Evolutionary conservation across 345 rosid genomes (phyloP).

Genomic region (Carallia brachiata): DNA sequence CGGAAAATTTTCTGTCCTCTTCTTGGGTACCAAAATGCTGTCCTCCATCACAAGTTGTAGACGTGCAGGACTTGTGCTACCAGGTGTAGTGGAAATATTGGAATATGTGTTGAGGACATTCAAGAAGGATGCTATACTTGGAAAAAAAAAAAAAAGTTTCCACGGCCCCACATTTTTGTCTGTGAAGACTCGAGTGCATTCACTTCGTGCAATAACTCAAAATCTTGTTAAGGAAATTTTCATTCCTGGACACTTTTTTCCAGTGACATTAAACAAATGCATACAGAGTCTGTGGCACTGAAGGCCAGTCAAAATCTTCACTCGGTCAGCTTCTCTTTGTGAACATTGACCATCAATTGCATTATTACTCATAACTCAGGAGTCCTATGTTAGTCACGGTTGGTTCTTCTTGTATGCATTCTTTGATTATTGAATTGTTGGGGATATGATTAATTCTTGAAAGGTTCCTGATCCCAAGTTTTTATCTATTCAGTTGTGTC

Average conservation of each 20-base stretch:
- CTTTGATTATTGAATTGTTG: neutral
- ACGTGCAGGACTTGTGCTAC: too few species aligned
- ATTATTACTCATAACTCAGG: neutral
- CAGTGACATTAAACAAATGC: too few species aligned
- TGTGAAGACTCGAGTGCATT: too few species aligned
- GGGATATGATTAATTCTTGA: neutral
- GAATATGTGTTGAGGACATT: neutral
- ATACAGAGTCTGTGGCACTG: too few species aligned
- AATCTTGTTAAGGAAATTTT: too few species aligned
- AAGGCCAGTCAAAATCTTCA: neutral
- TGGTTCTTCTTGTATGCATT: neutral
- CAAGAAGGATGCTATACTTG: neutral
- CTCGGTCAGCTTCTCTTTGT: neutral
- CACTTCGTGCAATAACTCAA: too few species aligned
- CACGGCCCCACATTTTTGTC: too few species aligned
- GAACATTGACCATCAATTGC: neutral
- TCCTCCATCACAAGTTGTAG: too few species aligned
- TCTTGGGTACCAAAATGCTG: neutral
- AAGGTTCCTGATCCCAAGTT: conserved; percentile 17
- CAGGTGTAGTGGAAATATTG: neutral
- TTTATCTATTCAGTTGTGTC: conserved; percentile 35
- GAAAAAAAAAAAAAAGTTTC: too few species aligned
- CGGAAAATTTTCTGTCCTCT: neutral
- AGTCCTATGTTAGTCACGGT: neutral
- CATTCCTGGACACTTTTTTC: too few species aligned